Evolutionary conservation across 73 alveolate genomes (phyloP).

Genomic region (Paramecium octaurelia): DNA sequence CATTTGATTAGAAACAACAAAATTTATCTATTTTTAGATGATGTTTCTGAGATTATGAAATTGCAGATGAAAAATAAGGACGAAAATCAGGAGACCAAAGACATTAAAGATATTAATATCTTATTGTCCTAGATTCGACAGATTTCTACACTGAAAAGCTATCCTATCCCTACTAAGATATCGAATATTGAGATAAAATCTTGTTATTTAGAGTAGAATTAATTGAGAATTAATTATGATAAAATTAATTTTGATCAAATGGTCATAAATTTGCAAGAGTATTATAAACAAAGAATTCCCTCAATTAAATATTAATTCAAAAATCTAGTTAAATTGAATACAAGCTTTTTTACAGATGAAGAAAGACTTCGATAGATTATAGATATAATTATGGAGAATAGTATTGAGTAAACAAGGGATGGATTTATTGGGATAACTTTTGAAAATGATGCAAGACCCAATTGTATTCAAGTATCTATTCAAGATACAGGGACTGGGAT

Average conservation of each 20-base stretch:
- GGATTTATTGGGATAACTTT: slow-evolving; percentile 21
- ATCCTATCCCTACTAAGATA: not conserved
- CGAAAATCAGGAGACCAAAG: not conserved
- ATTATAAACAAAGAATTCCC: not conserved
- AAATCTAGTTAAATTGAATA: not conserved
- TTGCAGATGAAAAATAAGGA: not conserved
- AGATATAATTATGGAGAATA: not conserved
- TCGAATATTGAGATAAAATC: not conserved
- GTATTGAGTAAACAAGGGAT: slow-evolving; percentile 13
- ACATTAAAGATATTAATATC: not conserved
- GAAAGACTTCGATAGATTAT: not conserved
- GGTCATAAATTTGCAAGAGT: not conserved
- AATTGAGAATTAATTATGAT: not conserved
- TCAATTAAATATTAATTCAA: not conserved
- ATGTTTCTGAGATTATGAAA: not conserved
- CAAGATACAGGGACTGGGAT: slow-evolving; percentile 15
- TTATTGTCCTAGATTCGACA: not conserved
- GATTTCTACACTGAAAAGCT: not conserved
- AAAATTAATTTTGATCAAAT: slow-evolving; percentile 17
- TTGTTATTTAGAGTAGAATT: not conserved
- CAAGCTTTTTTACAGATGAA: not conserved
- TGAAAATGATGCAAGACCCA: not conserved
- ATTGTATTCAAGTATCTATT: not conserved
- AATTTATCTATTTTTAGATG: not conserved
- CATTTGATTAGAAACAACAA: not conserved